Percentiles rank a stretch among this genome's conserved stretches.
Conservation (phyloP, 305 asterid species). For the Euphrasia arctica region DNA sequence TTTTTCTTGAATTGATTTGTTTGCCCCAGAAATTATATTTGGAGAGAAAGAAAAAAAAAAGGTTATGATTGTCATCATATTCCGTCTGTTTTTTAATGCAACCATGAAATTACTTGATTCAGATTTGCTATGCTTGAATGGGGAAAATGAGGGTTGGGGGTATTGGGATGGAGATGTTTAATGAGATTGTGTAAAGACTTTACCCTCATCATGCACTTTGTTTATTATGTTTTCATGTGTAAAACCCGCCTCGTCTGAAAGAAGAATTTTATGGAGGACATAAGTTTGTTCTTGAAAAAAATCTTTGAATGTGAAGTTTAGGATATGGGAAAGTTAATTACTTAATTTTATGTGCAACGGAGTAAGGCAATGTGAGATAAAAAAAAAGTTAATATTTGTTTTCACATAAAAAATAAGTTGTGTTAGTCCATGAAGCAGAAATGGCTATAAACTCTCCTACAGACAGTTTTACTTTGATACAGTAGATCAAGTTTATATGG, state of each 20-base stretch:
- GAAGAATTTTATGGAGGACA: too few species aligned
- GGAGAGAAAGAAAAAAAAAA: neutral
- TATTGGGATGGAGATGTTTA: too few species aligned
- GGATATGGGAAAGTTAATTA: neutral
- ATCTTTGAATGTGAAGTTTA: neutral
- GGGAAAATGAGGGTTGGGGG: neutral
- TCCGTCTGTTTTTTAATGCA: slow-evolving; percentile 11
- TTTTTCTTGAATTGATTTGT: neutral
- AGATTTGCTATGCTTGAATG: slow-evolving; percentile 21
- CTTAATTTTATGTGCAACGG: neutral
- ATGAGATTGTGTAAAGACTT: too few species aligned
- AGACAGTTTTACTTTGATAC: slow-evolving; percentile 3
- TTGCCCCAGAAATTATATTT: neutral
- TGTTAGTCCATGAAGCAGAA: neutral
- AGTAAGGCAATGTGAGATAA: slow-evolving; percentile 1
- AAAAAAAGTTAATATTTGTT: neutral
- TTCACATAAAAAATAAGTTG: neutral
- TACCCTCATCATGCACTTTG: too few species aligned
- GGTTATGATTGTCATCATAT: neutral
- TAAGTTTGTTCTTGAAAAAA: too few species aligned
- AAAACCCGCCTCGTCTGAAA: too few species aligned
- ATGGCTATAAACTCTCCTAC: neutral
- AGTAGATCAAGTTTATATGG: neutral
- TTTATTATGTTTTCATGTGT: too few species aligned
- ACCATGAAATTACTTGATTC: neutral